phyloP scores from a whole-genome alignment of 2,329 filamentous ascomycete species.

The Neofusicoccum sp. region DNA sequence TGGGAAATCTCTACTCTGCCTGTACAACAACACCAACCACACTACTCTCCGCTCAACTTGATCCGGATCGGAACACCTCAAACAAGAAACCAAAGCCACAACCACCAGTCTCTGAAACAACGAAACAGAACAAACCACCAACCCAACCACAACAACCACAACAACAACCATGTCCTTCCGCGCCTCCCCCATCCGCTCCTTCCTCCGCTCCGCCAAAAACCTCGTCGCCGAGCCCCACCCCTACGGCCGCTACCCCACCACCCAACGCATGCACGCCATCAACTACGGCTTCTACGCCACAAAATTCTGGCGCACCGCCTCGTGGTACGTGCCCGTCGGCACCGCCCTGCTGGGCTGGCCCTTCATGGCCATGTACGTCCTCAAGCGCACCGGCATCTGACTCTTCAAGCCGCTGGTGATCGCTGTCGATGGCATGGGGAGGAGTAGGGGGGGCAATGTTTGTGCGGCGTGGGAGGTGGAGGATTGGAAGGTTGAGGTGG shows the following conservation, averaged over 20 bases:
- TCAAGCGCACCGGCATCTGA: constrained; percentile 34
- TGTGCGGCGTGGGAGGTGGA: not conserved
- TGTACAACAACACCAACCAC: not conserved
- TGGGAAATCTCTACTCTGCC: not conserved
- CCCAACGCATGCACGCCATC: constrained; percentile 28
- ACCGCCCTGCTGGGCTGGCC: constrained; percentile 35
- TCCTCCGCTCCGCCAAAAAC: constrained; percentile 31
- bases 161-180: constrained; percentile 11
- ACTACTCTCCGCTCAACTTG: not conserved
- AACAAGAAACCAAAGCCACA: not conserved
- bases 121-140: not conserved
- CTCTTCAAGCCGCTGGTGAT: constrained; percentile 15
- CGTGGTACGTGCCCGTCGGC: constrained; percentile 32
- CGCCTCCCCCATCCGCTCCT: constrained; percentile 27
- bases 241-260: constrained; percentile 31
- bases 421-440: constrained; percentile 15
- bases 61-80: not conserved
- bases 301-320: constrained; percentile 27
- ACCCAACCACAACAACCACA: not conserved
- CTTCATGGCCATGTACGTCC: constrained; percentile 26
- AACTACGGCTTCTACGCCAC: constrained; percentile 24
- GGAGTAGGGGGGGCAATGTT: not conserved
- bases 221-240: constrained; percentile 37
- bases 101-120: not conserved
- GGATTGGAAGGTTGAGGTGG: not conserved